These are phyloP conservation scores for Talaromyces sp. DNA, from an alignment of 2,329 filamentous ascomycete genomes.

Conservation along the genomic window DNA sequence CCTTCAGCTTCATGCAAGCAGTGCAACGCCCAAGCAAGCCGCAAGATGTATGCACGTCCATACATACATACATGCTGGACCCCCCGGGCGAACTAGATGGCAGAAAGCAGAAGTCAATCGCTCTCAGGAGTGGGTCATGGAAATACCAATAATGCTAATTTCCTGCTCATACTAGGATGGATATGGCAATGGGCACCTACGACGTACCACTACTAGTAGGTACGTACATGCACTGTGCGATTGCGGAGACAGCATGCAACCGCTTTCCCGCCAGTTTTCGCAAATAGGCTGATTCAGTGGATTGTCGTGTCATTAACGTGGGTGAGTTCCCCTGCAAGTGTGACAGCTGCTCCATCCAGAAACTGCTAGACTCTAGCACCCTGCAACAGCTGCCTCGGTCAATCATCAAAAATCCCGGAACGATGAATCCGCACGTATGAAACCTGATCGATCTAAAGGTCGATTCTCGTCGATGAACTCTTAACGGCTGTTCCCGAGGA, in stretches of 20 bases:
- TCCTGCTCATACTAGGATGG: background rate
- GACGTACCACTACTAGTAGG: background rate
- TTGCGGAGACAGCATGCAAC: conserved; percentile 5
- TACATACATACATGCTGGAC: background rate
- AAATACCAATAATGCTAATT: background rate
- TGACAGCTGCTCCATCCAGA: conserved; percentile 1
- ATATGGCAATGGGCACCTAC: background rate
- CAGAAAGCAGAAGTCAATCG: background rate
- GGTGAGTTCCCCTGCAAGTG: conserved; percentile 1
- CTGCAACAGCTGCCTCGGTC: background rate
- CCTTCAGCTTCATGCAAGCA: conserved; percentile 10
- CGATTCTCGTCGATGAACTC: conserved; percentile 1
- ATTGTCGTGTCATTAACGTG: conserved; percentile 10
- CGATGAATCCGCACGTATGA: background rate
- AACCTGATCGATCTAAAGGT: background rate
- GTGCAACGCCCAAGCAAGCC: background rate
- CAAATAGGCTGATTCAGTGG: background rate
- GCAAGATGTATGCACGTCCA: background rate
- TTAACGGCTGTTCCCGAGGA: background rate
- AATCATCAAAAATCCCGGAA: background rate
- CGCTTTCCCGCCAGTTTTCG: background rate
- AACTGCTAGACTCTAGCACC: background rate
- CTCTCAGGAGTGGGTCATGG: background rate
- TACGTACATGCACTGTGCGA: conserved; percentile 6
- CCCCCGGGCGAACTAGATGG: background rate